A percentile compares a stretch with the other conserved stretches of the same genome.
phyloP scores from a whole-genome alignment of 108 stramenopile species.

The Halocafeteria seosinensis region DNA sequence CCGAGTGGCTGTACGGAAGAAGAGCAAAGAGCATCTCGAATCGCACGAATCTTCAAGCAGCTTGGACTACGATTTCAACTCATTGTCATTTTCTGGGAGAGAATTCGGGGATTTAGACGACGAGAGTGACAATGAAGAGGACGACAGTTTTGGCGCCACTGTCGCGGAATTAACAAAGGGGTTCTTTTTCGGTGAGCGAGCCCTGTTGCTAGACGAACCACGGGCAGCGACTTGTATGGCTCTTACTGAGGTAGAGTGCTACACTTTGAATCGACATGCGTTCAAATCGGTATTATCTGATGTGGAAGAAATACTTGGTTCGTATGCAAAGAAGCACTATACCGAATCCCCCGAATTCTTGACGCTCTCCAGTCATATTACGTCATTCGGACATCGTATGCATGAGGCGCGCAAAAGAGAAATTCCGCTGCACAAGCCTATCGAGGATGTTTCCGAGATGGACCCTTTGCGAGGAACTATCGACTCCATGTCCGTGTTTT shows the following conservation, averaged over 20 bases:
- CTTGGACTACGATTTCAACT: no score
- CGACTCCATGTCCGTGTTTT: background rate
- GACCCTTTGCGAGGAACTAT: background rate
- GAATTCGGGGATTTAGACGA: slow-evolving; percentile 1
- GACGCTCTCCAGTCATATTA: background rate
- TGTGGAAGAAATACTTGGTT: background rate
- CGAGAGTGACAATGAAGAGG: background rate
- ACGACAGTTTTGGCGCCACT: background rate
- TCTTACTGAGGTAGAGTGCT: background rate
- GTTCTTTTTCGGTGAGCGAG: slow-evolving; percentile 13
- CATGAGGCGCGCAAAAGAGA: background rate
- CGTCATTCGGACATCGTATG: background rate
- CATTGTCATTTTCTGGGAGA: no score
- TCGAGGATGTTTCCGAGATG: background rate
- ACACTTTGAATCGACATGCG: background rate
- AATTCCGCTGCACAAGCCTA: background rate
- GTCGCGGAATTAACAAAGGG: background rate
- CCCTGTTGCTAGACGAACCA: slow-evolving; percentile 1
- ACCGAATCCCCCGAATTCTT: no score
- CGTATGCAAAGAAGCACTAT: background rate
- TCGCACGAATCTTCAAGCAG: background rate
- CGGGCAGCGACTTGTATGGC: background rate
- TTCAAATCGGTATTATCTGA: background rate
- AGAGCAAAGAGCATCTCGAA: background rate
- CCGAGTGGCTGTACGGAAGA: slow-evolving; percentile 10